Percentiles rank a stretch among this genome's conserved stretches.
Evolutionary conservation across 2,329 filamentous ascomycete species (phyloP).

Genomic region (Penicillium olsonii): DNA sequence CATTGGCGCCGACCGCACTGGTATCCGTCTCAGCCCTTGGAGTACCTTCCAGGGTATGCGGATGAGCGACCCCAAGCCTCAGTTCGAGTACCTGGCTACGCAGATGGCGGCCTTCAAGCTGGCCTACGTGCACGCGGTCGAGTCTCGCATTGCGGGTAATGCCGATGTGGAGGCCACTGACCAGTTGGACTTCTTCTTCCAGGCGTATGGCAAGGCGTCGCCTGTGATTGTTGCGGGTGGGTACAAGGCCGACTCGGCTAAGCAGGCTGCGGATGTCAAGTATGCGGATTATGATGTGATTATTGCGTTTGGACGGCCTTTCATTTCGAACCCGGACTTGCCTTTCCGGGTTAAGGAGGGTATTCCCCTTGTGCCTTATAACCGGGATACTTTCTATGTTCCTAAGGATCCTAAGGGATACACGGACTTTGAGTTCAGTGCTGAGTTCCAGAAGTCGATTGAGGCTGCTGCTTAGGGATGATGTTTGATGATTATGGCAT

Average conservation of each 20-base stretch:
- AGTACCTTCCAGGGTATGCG: conserved; percentile 50
- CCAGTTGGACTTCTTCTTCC: conserved; percentile 47
- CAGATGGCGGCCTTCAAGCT: conserved; percentile 56
- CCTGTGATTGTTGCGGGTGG: conserved; percentile 56
- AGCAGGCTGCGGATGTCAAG: conserved; percentile 35
- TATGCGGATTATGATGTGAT: conserved; percentile 34
- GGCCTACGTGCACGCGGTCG: conserved; percentile 64
- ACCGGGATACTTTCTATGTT: conserved; percentile 45
- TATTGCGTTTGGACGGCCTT: conserved; percentile 47
- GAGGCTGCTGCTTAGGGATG: conserved; percentile 22
- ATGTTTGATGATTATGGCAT: conserved; percentile 12
- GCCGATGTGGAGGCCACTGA: conserved; percentile 36
- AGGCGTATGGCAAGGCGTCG: conserved; percentile 42
- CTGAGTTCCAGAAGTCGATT: conserved; percentile 31
- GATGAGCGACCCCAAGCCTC: conserved; percentile 63
- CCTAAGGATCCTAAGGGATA: conserved; percentile 42
- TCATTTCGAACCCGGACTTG: conserved; percentile 50
- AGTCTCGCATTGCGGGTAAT: conserved; percentile 52
- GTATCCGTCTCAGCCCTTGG: conserved; percentile 52
- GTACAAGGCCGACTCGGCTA: conserved; percentile 44
- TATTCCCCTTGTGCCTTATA: conserved; percentile 40
- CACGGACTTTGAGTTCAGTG: conserved; percentile 38
- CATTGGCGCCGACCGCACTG: conserved; percentile 48
- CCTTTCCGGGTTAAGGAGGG: conserved; percentile 44
- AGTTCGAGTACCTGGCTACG: conserved; percentile 61